Evolutionary conservation across 2,329 filamentous ascomycete species (phyloP).

Genomic region (Ophiostoma montium): DNA sequence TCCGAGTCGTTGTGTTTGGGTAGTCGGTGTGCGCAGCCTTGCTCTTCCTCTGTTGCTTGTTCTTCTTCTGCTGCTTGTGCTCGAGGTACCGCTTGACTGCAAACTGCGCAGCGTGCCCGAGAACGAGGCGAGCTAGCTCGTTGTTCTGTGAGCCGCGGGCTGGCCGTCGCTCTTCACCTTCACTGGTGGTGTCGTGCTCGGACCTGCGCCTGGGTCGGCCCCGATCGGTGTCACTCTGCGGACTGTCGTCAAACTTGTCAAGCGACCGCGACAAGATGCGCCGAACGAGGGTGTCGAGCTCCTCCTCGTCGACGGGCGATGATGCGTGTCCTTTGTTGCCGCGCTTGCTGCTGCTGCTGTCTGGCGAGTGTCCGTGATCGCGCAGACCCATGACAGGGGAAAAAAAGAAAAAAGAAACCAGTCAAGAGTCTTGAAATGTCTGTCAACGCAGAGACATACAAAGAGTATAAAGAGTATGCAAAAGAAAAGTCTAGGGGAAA

Average conservation of each 20-base stretch:
- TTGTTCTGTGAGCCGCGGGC: not conserved
- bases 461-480: not conserved
- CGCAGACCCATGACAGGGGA: not conserved
- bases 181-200: not conserved
- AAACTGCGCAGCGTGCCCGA: slow-evolving; percentile 8
- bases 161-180: not conserved
- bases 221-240: not conserved
- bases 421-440: too few relatives aligned
- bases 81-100: slow-evolving; percentile 5
- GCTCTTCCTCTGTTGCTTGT: not conserved
- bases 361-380: not conserved
- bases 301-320: not conserved
- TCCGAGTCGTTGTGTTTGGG: too few relatives aligned
- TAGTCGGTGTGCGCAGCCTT: too few relatives aligned
- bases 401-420: not conserved
- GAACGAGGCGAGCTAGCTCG: slow-evolving; percentile 7
- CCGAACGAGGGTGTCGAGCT: slow-evolving; percentile 2
- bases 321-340: not conserved
- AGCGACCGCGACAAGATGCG: not conserved
- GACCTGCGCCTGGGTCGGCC: not conserved
- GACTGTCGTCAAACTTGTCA: not conserved
- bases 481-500: not conserved
- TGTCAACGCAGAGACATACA: not conserved
- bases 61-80: not conserved
- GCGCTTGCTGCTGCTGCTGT: not conserved